phyloP scores from a whole-genome alignment of 305 asterid genomes.

The Euphrasia arctica region DNA sequence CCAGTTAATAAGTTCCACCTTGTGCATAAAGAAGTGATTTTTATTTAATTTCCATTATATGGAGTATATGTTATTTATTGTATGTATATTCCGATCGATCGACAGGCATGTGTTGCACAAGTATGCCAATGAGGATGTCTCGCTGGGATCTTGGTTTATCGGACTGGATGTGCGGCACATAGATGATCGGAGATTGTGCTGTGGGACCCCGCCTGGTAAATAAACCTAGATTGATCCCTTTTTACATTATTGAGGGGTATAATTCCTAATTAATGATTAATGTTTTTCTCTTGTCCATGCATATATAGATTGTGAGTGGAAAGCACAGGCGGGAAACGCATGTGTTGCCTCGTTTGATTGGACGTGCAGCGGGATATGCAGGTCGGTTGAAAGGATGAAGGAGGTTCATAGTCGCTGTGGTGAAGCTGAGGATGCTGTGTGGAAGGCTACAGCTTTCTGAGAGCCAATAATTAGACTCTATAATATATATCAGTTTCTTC shows the following conservation, averaged over 20 bases:
- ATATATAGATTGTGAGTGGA: constrained; percentile 78
- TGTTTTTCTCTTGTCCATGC: constrained; percentile 9
- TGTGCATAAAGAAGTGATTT: constrained; percentile 3
- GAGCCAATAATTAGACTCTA: background rate
- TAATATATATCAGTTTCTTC: background rate
- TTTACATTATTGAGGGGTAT: background rate
- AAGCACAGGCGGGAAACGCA: constrained; percentile 76
- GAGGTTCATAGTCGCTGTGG: constrained; percentile 88
- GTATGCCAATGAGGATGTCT: constrained; percentile 91
- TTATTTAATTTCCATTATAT: no score
- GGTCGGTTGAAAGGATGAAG: constrained; percentile 70
- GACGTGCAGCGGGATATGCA: constrained; percentile 93
- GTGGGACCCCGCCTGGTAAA: constrained; percentile 91
- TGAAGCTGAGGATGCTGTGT: constrained; percentile 63
- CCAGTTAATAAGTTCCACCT: background rate
- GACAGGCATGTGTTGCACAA: constrained; percentile 81
- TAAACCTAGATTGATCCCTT: no score
- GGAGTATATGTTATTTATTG: background rate
- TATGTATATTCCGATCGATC: background rate
- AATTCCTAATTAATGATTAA: background rate
- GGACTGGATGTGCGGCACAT: constrained; percentile 83
- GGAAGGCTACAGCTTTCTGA: constrained; percentile 64
- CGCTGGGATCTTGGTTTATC: constrained; percentile 90
- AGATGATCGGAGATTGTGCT: constrained; percentile 85
- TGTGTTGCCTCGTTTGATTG: constrained; percentile 91